Base-by-base conservation (phyloP, 257 asterid genomes). In the Solanum etuberosum region DNA sequence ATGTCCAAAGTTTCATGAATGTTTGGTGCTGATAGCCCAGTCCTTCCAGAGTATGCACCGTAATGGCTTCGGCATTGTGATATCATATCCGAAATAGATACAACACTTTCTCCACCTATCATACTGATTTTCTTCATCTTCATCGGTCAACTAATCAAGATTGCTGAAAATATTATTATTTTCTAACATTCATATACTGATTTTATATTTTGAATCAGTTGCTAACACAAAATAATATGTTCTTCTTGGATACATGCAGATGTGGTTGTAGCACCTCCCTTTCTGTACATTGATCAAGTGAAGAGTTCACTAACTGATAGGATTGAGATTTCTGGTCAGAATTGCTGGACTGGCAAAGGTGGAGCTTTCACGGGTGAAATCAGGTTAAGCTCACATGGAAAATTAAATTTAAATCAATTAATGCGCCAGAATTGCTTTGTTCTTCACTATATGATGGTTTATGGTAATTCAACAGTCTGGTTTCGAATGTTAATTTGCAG, bases 281-380 rank as follows among this genome's bases (percentile, higher is more conserved):
- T 94, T 87, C 92, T 97, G 90, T 97, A 96, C 94, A 93, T 97
- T 88, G 99, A 94, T 89, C 99, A 97, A 93, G 99, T 95, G 80
- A 96, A 91, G 94, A 94, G 87, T 90, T 91, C 95, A 6, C 88
- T 96, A 85, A 83, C 94, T 84, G 95, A 92, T 83, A 93, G 97
- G 81, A 92, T 96, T 35, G 98, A 96, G 89, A 87, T 97, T 46
- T 92, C 99, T 83, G 98, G 98, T 78, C 99, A 97, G 89, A 97
- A 97, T 91, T 94, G 98, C 89, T 97, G 99, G 99, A 93, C 90
- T 48, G 98, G 99, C 32, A 97, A 97, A 91, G 99, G 99, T 89
- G 99, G 99, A 83, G 99, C 99, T 86, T 97, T 97, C 90, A 97
- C 98, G 27, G 99, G 99, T 89, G 99, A 97, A 88, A 97, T 97